Percentiles rank a stretch among this genome's conserved stretches.
These are phyloP conservation scores for Lasiosphaeria miniovina DNA, from an alignment of 495 filamentous ascomycete species.

Conservation along the genomic window DNA sequence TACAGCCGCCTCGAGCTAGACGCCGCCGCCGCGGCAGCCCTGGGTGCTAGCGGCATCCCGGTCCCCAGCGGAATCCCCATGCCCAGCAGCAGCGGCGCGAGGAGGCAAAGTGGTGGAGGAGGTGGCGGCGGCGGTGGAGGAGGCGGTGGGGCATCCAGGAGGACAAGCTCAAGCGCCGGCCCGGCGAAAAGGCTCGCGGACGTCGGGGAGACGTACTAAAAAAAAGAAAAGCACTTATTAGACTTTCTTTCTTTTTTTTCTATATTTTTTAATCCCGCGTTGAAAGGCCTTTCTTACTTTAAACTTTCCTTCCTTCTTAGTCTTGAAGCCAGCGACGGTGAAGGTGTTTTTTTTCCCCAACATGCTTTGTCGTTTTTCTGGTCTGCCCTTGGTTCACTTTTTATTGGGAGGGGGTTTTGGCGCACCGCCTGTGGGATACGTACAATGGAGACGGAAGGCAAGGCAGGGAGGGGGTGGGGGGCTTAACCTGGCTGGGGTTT, in stretches of 20 bases:
- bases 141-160: conserved; percentile 12
- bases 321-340: too few relatives aligned
- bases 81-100: conserved; percentile 16
- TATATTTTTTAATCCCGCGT: too few relatives aligned
- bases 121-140: conserved; percentile 28
- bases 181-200: conserved; percentile 39
- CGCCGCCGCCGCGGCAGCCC: conserved; percentile 9
- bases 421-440: too few relatives aligned
- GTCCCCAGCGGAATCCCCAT: conserved; percentile 39
- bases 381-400: too few relatives aligned
- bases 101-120: conserved; percentile 51
- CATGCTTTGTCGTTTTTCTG: too few relatives aligned
- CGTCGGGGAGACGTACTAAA: conserved; percentile 45
- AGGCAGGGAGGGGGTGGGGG: background rate
- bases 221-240: background rate
- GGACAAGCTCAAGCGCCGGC: conserved; percentile 31
- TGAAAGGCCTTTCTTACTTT: too few relatives aligned
- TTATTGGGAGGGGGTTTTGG: too few relatives aligned
- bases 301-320: too few relatives aligned
- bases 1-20: conserved; percentile 52
- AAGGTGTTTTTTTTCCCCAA: too few relatives aligned
- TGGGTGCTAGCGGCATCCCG: conserved; percentile 43
- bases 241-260: too few relatives aligned
- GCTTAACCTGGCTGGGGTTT: background rate
- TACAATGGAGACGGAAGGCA: too few relatives aligned